Percentiles rank a stretch among this genome's conserved stretches.
These are phyloP conservation scores for Neoarthrinium moseri DNA, from an alignment of 2,329 filamentous ascomycete genomes.

Conservation along the genomic window DNA sequence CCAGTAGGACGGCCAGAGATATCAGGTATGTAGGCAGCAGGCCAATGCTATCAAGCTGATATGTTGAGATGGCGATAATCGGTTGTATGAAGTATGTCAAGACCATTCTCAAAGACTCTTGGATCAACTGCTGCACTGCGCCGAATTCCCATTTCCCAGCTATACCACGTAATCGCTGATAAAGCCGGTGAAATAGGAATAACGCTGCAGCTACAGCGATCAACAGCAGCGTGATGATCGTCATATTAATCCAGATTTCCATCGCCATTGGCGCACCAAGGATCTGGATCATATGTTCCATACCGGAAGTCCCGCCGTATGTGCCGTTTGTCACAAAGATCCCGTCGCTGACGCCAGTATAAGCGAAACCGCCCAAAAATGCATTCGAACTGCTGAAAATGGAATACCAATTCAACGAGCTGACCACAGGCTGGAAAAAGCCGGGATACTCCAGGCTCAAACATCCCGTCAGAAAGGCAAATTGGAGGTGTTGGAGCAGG, in stretches of 20 bases:
- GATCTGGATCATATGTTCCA: conserved; percentile 66
- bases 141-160: background rate
- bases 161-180: background rate
- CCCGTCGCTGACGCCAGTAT: conserved; percentile 41
- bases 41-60: conserved; percentile 13
- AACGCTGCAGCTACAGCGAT: conserved; percentile 1
- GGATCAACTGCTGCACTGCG: background rate
- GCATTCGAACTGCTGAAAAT: conserved; percentile 43
- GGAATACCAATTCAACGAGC: conserved; percentile 64
- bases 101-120: conserved; percentile 9
- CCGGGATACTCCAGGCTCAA: conserved; percentile 72
- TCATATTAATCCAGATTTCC: conserved; percentile 71
- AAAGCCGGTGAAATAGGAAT: conserved; percentile 5
- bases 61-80: conserved; percentile 13
- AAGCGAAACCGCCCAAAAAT: conserved; percentile 19
- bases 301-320: conserved; percentile 51
- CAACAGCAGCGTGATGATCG: conserved; percentile 45
- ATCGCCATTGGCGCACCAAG: conserved; percentile 62
- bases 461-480: conserved; percentile 67
- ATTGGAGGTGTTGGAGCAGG: conserved; percentile 75
- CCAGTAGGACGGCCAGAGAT: conserved; percentile 7
- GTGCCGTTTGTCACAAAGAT: conserved; percentile 68
- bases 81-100: conserved; percentile 18
- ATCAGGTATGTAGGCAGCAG: conserved; percentile 13
- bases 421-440: conserved; percentile 69